These are phyloP conservation scores for Leishmania aethiopica DNA, from an alignment of 208 protist genomes.

Conservation along the genomic window DNA sequence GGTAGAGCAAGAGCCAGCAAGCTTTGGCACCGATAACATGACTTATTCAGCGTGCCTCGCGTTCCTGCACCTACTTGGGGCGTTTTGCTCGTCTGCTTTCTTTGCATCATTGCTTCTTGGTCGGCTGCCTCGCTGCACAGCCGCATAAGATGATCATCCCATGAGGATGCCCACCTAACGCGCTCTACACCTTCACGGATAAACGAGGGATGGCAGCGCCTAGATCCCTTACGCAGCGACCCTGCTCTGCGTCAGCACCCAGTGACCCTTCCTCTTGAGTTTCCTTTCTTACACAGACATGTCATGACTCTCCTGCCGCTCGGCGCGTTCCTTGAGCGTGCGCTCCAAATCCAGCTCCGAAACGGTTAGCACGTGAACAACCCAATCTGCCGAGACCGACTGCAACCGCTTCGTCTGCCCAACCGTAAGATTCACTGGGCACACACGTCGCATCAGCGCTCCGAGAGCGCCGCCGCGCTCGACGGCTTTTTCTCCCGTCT, in stretches of 20 bases:
- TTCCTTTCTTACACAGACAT: not conserved
- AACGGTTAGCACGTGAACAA: conserved; percentile 54
- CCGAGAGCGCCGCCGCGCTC: conserved; percentile 39
- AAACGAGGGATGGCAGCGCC: not conserved
- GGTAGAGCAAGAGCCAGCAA: not conserved
- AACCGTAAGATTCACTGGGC: conserved; percentile 42
- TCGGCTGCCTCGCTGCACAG: not conserved
- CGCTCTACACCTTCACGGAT: not conserved
- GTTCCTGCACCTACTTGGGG: too few species aligned
- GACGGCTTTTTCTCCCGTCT: conserved; percentile 16
- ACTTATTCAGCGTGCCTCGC: not conserved
- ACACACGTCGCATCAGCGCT: conserved; percentile 41
- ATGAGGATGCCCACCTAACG: not conserved
- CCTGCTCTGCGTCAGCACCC: not conserved
- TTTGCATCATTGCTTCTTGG: not conserved
- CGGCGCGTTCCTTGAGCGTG: conserved; percentile 24
- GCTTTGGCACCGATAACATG: not conserved
- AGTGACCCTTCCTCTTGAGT: not conserved
- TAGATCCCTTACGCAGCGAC: not conserved
- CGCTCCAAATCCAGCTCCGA: conserved; percentile 56
- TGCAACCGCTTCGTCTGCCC: conserved; percentile 45
- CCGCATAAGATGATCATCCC: not conserved
- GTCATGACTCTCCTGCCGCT: not conserved
- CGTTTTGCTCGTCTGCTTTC: not conserved
- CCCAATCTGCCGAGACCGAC: conserved; percentile 56